A percentile compares a stretch with the other conserved stretches of the same genome.
Evolutionary conservation across 2,329 filamentous ascomycete species (phyloP).

Genomic region (Shiraia bambusicola): DNA sequence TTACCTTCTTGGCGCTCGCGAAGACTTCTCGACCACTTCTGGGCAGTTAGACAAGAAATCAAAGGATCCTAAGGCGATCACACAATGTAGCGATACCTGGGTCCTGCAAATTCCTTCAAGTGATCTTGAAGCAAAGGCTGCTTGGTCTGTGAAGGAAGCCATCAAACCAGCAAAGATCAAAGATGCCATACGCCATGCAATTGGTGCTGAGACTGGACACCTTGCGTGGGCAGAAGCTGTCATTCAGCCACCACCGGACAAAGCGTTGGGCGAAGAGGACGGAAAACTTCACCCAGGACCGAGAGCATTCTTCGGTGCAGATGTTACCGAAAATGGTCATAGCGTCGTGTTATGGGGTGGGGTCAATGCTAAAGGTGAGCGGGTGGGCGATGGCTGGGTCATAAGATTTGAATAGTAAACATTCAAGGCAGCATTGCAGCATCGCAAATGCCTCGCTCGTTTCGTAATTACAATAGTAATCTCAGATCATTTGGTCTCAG

Average conservation of each 20-base stretch:
- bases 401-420: slow-evolving; percentile 42
- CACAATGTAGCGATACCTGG: slow-evolving; percentile 48
- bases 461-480: no score
- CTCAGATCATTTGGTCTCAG: no score
- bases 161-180: slow-evolving; percentile 50
- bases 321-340: slow-evolving; percentile 40
- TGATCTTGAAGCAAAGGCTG: slow-evolving; percentile 26
- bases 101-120: slow-evolving; percentile 48
- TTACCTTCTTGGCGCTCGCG: slow-evolving; percentile 44
- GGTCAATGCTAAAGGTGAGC: slow-evolving; percentile 46
- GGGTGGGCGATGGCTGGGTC: slow-evolving; percentile 50
- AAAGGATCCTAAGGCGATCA: slow-evolving; percentile 15
- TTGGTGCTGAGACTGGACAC: slow-evolving; percentile 46
- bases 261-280: slow-evolving; percentile 33
- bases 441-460: no score
- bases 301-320: slow-evolving; percentile 46
- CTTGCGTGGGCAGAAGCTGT: slow-evolving; percentile 48
- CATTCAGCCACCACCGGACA: slow-evolving; percentile 39
- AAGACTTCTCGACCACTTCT: slow-evolving; percentile 2
- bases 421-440: no score
- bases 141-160: slow-evolving; percentile 25
- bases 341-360: slow-evolving; percentile 48
- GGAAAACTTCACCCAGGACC: slow-evolving; percentile 51
- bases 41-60: slow-evolving; percentile 6
- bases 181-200: slow-evolving; percentile 44